Percentiles rank a stretch among this genome's conserved stretches.
Evolutionary conservation across 2,329 filamentous ascomycete species (phyloP).

Genomic region (Fusarium sp.): DNA sequence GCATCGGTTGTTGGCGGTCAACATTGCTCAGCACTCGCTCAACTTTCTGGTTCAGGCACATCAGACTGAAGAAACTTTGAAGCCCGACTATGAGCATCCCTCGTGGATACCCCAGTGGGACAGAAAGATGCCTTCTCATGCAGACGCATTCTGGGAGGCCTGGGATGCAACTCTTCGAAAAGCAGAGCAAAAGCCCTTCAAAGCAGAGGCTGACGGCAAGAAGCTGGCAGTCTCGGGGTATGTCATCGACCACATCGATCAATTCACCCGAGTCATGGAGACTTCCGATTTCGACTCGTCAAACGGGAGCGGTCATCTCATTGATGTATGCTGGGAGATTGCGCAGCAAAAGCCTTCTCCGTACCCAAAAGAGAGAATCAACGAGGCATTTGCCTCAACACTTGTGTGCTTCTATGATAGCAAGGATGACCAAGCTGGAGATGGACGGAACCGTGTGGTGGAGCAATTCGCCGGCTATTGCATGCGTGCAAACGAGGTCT

Average conservation of each 20-base stretch:
- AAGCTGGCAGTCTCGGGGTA: neutral
- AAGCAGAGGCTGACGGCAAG: neutral
- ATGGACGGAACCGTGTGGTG: neutral
- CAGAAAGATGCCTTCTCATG: neutral
- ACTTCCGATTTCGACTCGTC: neutral
- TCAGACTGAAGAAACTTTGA: neutral
- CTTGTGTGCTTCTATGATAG: neutral
- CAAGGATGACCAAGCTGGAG: neutral
- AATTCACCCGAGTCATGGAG: slow-evolving; percentile 4
- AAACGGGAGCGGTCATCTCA: neutral
- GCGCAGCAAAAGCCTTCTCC: neutral
- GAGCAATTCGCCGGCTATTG: slow-evolving; percentile 13
- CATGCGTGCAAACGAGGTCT: neutral
- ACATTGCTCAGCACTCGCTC: neutral
- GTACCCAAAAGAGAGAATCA: neutral
- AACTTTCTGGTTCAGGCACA: slow-evolving; percentile 8
- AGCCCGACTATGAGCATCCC: neutral
- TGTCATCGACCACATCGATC: neutral
- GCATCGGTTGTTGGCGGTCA: neutral
- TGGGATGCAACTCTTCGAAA: slow-evolving; percentile 18
- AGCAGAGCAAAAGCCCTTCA: neutral
- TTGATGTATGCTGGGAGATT: slow-evolving; percentile 6
- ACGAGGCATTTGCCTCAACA: slow-evolving; percentile 12
- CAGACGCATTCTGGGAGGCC: slow-evolving; percentile 17
- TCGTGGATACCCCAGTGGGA: slow-evolving; percentile 14